Percentiles rank a stretch among this genome's conserved stretches.
Evolutionary conservation across 1,284 basidiomycete species (phyloP).

Genomic region (Microstroma glucosiphilum): DNA sequence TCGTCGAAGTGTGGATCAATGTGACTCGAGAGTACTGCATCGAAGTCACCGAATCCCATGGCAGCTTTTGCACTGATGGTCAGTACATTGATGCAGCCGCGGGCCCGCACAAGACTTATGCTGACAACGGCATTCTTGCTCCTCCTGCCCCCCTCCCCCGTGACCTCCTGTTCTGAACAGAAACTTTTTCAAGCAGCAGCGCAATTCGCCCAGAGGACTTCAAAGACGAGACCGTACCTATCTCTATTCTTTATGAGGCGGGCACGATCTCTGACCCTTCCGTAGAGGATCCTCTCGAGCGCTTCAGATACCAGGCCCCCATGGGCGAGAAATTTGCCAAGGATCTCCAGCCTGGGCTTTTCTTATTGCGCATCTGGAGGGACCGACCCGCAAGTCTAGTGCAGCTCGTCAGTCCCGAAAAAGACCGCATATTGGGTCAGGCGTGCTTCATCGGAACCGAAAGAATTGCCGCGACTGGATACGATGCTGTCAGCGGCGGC

Average conservation of each 20-base stretch:
- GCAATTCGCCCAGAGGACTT: background rate
- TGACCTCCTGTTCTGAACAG: background rate
- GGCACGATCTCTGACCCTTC: slow-evolving; percentile 21
- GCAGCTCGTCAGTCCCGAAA: background rate
- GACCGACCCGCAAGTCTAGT: slow-evolving; percentile 8
- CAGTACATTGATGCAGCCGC: slow-evolving; percentile 11
- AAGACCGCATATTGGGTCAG: slow-evolving; percentile 57
- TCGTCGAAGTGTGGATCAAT: background rate
- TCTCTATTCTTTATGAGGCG: slow-evolving; percentile 57
- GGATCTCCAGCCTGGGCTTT: slow-evolving; percentile 55
- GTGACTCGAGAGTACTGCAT: slow-evolving; percentile 18
- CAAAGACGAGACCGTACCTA: background rate
- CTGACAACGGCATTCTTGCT: background rate
- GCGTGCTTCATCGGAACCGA: slow-evolving; percentile 56
- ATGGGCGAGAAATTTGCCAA: slow-evolving; percentile 39
- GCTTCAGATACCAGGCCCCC: slow-evolving; percentile 21
- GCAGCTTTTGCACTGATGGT: slow-evolving; percentile 63
- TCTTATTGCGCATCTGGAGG: slow-evolving; percentile 13
- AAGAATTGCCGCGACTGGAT: slow-evolving; percentile 60
- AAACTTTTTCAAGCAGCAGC: background rate
- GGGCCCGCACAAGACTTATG: background rate
- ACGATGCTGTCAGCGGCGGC: slow-evolving; percentile 59
- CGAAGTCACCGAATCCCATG: slow-evolving; percentile 62
- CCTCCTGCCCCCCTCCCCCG: too few species aligned
- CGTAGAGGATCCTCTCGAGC: slow-evolving; percentile 10